Base-by-base conservation (phyloP, 352 stramenopile species). In the Globisporangium viniferum region DNA sequence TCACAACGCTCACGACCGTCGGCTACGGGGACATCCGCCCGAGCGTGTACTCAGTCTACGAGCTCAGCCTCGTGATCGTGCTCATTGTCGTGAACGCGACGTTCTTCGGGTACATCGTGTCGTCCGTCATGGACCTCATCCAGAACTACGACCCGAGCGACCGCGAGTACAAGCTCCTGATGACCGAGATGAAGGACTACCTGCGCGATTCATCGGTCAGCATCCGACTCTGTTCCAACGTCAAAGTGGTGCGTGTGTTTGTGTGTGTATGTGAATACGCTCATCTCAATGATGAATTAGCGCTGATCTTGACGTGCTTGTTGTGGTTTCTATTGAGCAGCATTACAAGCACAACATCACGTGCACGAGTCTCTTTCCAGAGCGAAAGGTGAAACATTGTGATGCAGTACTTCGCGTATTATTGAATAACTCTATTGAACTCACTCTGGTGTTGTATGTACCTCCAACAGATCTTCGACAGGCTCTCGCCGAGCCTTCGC, bases 1-100 rank as follows among this genome's bases (percentile, higher is more conserved):
- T 97, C 57, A 97, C 90, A 6, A 95, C 91, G 5, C 89, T 97
- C 63, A 97, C 91, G 55, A 97, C 91, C 1, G 90, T 97, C 20
- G 91, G 91, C 1, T 97, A 94, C 55, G 86, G 88, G 1, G 86
- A 95, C 68, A 79, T 94, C 8, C 82, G 81, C 18, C 88, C 88
- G 12, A 91, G 77, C 56, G 54, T 91, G 41, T 90, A 92, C 64
- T 93, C 88, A 0, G 66, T 86, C 20, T 88, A 91, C 61, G 88
- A 95, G 62, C 62, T 94, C 41, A 49, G 69, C 3, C 71, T 88
- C 33, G 83, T 92, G 46, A 91, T 95, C 56, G 71, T 89, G n/a
- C 76, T 92, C n/a, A 73, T 93, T 14, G 83, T 95, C 57, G 69
- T 95, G 68, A 90, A 95, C 66, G 73, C 84, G 41, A 95, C 85